Evolutionary conservation across 202 grass and related monocot genomes (phyloP).

Genomic region (Hordeum pubiflorum): DNA sequence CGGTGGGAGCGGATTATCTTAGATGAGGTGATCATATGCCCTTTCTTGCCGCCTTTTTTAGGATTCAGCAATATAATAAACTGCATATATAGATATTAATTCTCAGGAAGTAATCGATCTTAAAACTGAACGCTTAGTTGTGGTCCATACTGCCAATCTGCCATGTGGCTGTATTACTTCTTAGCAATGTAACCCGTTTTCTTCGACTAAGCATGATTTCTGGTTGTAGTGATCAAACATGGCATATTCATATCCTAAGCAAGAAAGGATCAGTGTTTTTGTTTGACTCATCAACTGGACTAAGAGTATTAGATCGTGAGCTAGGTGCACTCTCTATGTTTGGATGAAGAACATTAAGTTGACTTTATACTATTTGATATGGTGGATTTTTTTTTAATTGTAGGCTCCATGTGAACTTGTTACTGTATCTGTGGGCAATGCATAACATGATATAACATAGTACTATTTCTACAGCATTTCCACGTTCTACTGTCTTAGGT

Average conservation of each 20-base stretch:
- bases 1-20: conserved; percentile 86
- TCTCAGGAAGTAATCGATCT: neutral
- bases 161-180: neutral
- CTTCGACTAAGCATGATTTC: neutral
- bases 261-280: neutral
- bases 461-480: neutral
- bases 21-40: conserved; percentile 64
- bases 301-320: conserved; percentile 3
- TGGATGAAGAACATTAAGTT: neutral
- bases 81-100: neutral
- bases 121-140: neutral
- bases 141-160: neutral
- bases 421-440: neutral
- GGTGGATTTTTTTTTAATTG: neutral
- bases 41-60: neutral
- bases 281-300: neutral
- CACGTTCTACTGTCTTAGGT: neutral
- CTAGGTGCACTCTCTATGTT: neutral
- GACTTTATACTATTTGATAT: conserved; percentile 3
- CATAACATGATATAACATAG: neutral
- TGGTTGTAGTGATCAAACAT: neutral
- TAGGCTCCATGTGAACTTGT: neutral
- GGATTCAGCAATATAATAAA: neutral
- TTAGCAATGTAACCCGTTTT: neutral
- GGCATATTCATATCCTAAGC: neutral